These are phyloP conservation scores for Taphrina betulina DNA, from an alignment of 1,139 yeast genomes.

Conservation along the genomic window DNA sequence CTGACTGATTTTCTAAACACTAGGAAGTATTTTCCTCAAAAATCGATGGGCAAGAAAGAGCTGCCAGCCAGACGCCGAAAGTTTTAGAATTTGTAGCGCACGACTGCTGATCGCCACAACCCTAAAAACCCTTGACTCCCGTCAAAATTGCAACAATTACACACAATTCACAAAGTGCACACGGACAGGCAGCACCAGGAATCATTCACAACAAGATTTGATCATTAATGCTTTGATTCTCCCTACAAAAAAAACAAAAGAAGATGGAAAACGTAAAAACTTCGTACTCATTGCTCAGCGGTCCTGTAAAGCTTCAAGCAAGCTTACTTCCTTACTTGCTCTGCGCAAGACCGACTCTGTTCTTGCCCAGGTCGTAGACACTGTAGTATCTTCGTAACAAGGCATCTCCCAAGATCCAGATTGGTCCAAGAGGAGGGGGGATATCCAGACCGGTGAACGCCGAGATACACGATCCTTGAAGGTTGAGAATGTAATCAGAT, in stretches of 20 bases:
- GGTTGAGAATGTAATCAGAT: constrained; percentile 87
- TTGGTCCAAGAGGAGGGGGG: constrained; percentile 94
- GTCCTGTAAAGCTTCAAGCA: too few species aligned
- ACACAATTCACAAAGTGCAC: too few species aligned
- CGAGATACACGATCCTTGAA: constrained; percentile 90
- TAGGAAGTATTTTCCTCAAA: constrained; percentile 13
- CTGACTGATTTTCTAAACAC: constrained; percentile 11
- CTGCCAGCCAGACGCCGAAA: background rate
- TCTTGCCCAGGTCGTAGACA: constrained; percentile 80
- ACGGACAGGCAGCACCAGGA: too few species aligned
- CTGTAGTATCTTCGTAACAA: constrained; percentile 94
- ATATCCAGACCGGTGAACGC: constrained; percentile 96
- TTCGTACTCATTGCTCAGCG: too few species aligned
- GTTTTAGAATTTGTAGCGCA: background rate
- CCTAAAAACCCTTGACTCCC: too few species aligned
- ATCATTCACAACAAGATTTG: too few species aligned
- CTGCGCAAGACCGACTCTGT: constrained; percentile 90
- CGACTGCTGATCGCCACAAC: too few species aligned
- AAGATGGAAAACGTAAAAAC: too few species aligned
- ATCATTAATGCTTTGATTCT: too few species aligned
- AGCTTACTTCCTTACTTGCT: constrained; percentile 50
- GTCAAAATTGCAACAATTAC: too few species aligned
- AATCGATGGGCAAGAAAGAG: background rate
- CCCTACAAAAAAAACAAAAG: too few species aligned
- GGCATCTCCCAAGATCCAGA: constrained; percentile 95